Base-by-base conservation (phyloP, 106 monocot species). In the Apostasia shenzhenica region DNA sequence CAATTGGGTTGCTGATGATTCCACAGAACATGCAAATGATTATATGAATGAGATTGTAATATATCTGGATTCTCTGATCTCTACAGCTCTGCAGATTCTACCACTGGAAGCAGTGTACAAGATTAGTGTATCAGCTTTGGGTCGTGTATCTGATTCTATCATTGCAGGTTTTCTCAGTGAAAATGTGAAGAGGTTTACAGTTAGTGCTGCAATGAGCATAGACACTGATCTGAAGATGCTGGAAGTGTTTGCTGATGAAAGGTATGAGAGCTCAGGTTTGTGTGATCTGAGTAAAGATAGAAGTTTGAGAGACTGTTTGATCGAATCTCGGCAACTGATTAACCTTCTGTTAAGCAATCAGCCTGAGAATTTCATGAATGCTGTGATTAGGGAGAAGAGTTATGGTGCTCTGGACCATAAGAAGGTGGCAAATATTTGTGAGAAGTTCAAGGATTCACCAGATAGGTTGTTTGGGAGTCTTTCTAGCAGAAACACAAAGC, bases 301-400 rank as follows among this genome's bases (percentile, higher is more conserved):
- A 10, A 87, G 45, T 39, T 83, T 87, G 9, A 75, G 61, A 45
- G 81, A 84, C 70, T 88, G 81, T 47, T 67, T 88, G 48, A n/a
- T 76, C n/a, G 88, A 88, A 79, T 55, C 81, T 4, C 77, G 88
- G 54, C 88, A 88, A 56, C 49, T 88, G 54, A 46, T 88, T 59
- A 88, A 88, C 61, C 88, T 88, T 67, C 54, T 88, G 51, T 39
- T 81, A 61, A 81, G 75, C 67, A 81, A 79, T 60, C 83, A 81
- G 54, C 83, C 88, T 46, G 88, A 88, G 67, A 88, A 84, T 53
- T 88, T 83, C 75, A 76, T 88, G 88, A 88, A 83, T 78, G 81
- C 88, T 62, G 78, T 88, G 10, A 88, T 88, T 26, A 83, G 88
- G 64, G 57, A 83, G 75, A 88, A 76, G 42, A 72, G 81, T 67